Evolutionary conservation across 768 basidiomycete genomes (phyloP).

Genomic region (Pholiota microspora): DNA sequence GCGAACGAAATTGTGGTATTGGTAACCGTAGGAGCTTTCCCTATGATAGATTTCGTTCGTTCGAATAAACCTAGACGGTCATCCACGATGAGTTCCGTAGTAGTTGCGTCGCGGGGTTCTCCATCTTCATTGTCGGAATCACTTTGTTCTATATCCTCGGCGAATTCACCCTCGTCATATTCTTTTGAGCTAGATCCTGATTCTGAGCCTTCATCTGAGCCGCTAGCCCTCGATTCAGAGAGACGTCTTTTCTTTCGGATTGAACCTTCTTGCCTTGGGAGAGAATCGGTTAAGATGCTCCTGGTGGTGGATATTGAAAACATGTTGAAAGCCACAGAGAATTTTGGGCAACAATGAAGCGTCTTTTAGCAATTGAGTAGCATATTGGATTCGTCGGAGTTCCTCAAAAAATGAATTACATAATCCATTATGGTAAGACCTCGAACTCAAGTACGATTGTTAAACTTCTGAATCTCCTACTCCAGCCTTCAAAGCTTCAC

Average conservation of each 20-base stretch:
- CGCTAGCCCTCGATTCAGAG: conserved; percentile 3
- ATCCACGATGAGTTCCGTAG: conserved; percentile 3
- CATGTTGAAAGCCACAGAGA: conserved; percentile 2
- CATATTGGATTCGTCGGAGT: too few species aligned
- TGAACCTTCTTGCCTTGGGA: conserved; percentile 44
- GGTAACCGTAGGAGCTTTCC: background rate
- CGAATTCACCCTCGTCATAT: conserved; percentile 10
- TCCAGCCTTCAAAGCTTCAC: too few species aligned
- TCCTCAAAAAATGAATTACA: too few species aligned
- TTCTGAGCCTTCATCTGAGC: conserved; percentile 6
- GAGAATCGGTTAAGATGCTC: conserved; percentile 39
- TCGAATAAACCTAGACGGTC: conserved; percentile 20
- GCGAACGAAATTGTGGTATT: conserved; percentile 38
- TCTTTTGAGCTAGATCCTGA: conserved; percentile 20
- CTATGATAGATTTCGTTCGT: conserved; percentile 5
- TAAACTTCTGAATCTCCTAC: too few species aligned
- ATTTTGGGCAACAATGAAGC: too few species aligned
- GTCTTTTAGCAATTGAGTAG: too few species aligned
- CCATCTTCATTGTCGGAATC: conserved; percentile 8
- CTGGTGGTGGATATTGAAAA: conserved; percentile 6
- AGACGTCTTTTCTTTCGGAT: conserved; percentile 35
- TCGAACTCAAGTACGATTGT: too few species aligned
- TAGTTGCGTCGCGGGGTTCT: conserved; percentile 6
- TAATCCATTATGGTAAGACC: too few species aligned
- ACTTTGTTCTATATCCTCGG: conserved; percentile 12